Percentiles rank a stretch among this genome's conserved stretches.
Evolutionary conservation across 352 stramenopile species (phyloP).

Genomic region (Globisporangium ultimum): DNA sequence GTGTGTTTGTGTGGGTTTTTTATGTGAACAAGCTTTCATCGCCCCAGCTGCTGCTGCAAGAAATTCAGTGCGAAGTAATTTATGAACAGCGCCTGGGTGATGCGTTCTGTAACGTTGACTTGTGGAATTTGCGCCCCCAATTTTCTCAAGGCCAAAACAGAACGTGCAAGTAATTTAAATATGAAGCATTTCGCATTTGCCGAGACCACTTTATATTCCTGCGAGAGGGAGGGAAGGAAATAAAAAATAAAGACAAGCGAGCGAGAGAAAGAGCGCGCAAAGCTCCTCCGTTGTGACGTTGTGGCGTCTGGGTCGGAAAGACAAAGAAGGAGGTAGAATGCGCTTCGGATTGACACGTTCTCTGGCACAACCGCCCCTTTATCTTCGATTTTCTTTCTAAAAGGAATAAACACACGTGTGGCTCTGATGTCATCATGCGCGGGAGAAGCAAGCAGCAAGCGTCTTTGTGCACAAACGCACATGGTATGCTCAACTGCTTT

Average conservation of each 20-base stretch:
- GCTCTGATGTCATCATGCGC: too few species aligned
- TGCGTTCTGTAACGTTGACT: not conserved
- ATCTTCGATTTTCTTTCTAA: too few species aligned
- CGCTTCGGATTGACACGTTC: not conserved
- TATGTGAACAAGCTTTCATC: not conserved
- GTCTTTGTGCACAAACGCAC: too few species aligned
- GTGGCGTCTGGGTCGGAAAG: not conserved
- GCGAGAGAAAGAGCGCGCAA: conserved; percentile 5
- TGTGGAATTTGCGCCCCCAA: not conserved
- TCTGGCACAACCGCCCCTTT: too few species aligned
- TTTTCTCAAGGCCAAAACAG: not conserved
- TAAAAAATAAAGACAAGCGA: not conserved
- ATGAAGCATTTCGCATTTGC: not conserved
- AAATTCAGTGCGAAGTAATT: conserved; percentile 7
- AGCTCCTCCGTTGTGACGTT: conserved; percentile 5
- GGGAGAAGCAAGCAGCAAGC: too few species aligned
- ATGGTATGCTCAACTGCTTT: too few species aligned
- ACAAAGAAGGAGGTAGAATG: not conserved
- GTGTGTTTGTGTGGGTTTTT: not conserved
- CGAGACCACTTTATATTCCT: not conserved
- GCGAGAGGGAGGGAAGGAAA: conserved; percentile 1
- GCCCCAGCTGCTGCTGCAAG: not conserved
- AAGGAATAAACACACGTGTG: too few species aligned
- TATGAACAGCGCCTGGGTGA: not conserved
- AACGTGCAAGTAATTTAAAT: not conserved